Conservation (phyloP, 2,329 filamentous ascomycete species). For the Aphanocladium album region DNA sequence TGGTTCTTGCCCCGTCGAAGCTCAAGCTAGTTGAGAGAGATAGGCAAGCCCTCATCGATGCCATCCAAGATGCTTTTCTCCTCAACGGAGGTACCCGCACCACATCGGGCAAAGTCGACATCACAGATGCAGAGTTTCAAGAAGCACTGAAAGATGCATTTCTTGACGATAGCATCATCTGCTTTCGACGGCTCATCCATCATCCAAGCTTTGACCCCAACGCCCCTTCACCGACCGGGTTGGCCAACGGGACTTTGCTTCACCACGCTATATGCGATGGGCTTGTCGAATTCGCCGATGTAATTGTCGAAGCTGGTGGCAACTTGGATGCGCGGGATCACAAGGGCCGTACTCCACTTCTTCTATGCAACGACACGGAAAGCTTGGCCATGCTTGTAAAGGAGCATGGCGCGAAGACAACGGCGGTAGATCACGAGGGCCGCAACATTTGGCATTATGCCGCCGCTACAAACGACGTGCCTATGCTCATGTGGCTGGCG, state of each 20-base stretch:
- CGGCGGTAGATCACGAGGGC: slow-evolving; percentile 25
- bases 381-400: slow-evolving; percentile 24
- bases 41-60: background rate
- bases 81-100: background rate
- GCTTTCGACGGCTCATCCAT: slow-evolving; percentile 23
- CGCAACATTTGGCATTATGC: slow-evolving; percentile 35
- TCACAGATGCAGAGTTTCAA: slow-evolving; percentile 20
- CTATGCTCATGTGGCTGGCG: slow-evolving; percentile 26
- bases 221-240: slow-evolving; percentile 14
- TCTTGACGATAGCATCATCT: slow-evolving; percentile 20
- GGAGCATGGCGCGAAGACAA: slow-evolving; percentile 23
- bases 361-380: slow-evolving; percentile 25
- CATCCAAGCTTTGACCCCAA: slow-evolving; percentile 29
- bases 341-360: slow-evolving; percentile 30
- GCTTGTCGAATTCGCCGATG: slow-evolving; percentile 22
- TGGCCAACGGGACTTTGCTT: slow-evolving; percentile 23
- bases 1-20: slow-evolving; percentile 9
- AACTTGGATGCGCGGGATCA: slow-evolving; percentile 25
- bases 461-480: slow-evolving; percentile 28
- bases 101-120: background rate
- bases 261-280: slow-evolving; percentile 26
- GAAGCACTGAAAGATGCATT: slow-evolving; percentile 21
- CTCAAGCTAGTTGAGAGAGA: slow-evolving; percentile 1
- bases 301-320: slow-evolving; percentile 24
- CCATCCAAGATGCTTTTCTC: background rate